Evolutionary conservation across 768 basidiomycete species (phyloP), one percentile per base, ranked within the genome.

Genomic region (Hysterangium stoloniferum): DNA sequence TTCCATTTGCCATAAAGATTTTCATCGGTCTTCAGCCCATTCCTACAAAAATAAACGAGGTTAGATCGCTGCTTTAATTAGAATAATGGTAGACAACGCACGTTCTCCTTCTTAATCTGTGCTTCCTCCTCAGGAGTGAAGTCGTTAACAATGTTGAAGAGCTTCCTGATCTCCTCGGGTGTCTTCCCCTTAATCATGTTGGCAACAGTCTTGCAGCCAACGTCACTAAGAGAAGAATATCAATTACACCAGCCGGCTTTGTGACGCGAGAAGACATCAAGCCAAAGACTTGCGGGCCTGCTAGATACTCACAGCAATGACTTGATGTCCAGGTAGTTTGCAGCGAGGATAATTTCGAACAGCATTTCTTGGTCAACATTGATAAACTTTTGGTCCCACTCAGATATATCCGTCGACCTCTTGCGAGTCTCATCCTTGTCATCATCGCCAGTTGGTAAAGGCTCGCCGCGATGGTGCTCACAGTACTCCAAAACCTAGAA

Each of bases 181-280:
- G 94, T 95, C 79, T 99, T 99, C 29, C 96, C 96, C 74, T 99
- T 98, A 79, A 99, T 98, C 96, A 98, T 99, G 77, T 98, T 98
- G 12, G 96, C 96, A 4, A 96, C 94, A 3, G 92, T 96, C 76
- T 96, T 95, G 80, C 94, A 96, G 1, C 94, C 94, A 53, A 96
- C 91, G 62, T 96, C 94, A 58, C 92, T 95, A 57, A n/a, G n/a
- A n/a, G 32, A 25, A 2, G 25, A 28, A 33, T n/a, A 19, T 27
- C 25, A 24, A 45, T 54, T 31, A 40, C 53, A 42, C 45, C 15
- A 61, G 41, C 20, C 51, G 24, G 8, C 37, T 43, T 9, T 32
- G 29, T 24, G 49, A 31, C 58, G 22, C 48, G 54, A 24, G 29
- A n/a, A 45, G 25, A 25, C 15, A 42, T 53, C 29, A n/a, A n/a